phyloP scores from a whole-genome alignment of 192 early-diverging fungal genomes.

The Spizellomyces punctatus region DNA sequence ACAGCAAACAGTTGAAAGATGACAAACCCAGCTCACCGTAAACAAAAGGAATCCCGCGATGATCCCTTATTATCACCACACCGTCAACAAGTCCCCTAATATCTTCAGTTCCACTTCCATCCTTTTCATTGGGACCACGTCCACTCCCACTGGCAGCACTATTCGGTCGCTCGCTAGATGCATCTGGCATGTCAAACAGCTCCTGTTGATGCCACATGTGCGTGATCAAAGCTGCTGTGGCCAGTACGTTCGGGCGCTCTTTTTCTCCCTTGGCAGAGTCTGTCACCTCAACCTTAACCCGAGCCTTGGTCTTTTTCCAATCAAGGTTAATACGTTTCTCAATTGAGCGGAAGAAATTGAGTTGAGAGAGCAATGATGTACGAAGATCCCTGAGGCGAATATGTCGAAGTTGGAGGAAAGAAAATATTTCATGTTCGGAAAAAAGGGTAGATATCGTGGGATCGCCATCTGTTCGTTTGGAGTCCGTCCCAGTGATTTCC shows the following conservation, averaged over 20 bases:
- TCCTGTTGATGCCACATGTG: constrained; percentile 47
- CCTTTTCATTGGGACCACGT: background rate
- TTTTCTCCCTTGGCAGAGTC: constrained; percentile 4
- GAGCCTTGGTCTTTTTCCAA: constrained; percentile 9
- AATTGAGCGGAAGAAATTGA: constrained; percentile 58
- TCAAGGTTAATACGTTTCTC: constrained; percentile 53
- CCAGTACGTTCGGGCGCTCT: constrained; percentile 1
- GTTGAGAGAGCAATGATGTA: constrained; percentile 41
- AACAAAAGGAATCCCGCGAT: constrained; percentile 41
- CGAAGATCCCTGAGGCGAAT: constrained; percentile 43
- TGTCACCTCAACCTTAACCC: constrained; percentile 3
- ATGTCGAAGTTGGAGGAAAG: constrained; percentile 48
- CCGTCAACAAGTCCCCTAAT: constrained; percentile 36
- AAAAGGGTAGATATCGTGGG: constrained; percentile 54
- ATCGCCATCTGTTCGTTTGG: constrained; percentile 3
- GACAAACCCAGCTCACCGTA: constrained; percentile 44
- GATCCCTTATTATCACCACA: constrained; percentile 39
- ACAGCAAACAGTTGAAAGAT: background rate
- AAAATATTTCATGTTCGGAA: constrained; percentile 55
- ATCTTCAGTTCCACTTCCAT: constrained; percentile 40
- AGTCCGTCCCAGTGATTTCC: constrained; percentile 29
- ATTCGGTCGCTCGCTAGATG: background rate
- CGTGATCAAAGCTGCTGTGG: constrained; percentile 18
- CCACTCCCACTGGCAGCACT: background rate
- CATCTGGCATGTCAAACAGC: constrained; percentile 44